Conservation (phyloP, 2,329 filamentous ascomycete species). For the Phaeosphaeria sp. region DNA sequence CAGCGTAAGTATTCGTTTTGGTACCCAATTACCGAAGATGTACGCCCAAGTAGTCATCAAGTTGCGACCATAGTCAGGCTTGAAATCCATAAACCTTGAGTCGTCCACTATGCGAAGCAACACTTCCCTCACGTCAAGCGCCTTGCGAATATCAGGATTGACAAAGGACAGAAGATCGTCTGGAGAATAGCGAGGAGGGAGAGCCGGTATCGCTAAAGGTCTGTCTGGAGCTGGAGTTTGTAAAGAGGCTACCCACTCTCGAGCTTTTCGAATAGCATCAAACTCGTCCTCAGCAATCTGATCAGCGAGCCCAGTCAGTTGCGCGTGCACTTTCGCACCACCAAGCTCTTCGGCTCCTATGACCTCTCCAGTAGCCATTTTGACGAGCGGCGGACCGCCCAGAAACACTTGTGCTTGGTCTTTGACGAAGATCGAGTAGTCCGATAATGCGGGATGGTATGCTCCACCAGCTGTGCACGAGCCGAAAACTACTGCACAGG, state of each 20-base stretch:
- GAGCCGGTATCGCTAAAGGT: constrained; percentile 6
- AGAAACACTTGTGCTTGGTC: constrained; percentile 55
- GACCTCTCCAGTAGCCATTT: constrained; percentile 56
- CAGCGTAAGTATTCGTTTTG: background rate
- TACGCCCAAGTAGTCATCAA: constrained; percentile 40
- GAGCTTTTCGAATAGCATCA: constrained; percentile 50
- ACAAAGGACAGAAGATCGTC: constrained; percentile 50
- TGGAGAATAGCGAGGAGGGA: constrained; percentile 41
- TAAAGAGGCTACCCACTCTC: constrained; percentile 44
- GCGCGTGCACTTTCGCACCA: constrained; percentile 52
- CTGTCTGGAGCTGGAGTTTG: background rate
- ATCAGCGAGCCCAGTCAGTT: constrained; percentile 52
- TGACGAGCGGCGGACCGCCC: constrained; percentile 54
- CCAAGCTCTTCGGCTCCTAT: constrained; percentile 53
- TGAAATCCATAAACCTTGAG: constrained; percentile 49
- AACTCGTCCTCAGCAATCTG: constrained; percentile 54
- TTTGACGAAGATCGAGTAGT: constrained; percentile 54
- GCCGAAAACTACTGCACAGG: constrained; percentile 55
- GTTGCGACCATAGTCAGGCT: constrained; percentile 47
- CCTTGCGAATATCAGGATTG: constrained; percentile 50
- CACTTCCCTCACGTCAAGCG: constrained; percentile 50
- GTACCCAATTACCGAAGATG: constrained; percentile 39
- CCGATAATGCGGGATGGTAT: constrained; percentile 51
- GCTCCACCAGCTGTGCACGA: constrained; percentile 53
- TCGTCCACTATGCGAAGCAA: constrained; percentile 52